Percentiles rank a stretch among this genome's conserved stretches.
Conservation (phyloP, 177 flowering plant species). For the Vitis hybrid region DNA sequence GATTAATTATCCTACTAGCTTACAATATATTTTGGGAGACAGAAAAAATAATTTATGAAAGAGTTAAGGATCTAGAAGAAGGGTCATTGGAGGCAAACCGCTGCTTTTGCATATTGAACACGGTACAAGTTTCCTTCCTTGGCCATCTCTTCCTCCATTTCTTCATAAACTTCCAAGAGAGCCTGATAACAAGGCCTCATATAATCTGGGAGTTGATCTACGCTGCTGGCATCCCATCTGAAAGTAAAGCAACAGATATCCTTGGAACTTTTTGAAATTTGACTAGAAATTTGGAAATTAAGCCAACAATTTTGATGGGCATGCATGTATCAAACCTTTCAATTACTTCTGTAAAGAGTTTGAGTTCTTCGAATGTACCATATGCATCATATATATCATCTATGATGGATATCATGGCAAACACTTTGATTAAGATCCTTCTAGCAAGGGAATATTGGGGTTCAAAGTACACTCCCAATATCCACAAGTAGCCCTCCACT, state of each 20-base stretch:
- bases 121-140: slow-evolving; percentile 6
- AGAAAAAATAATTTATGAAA: too few species aligned
- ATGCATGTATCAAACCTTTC: slow-evolving; percentile 16
- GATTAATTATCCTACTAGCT: too few species aligned
- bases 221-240: slow-evolving; percentile 27
- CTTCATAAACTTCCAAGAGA: slow-evolving; percentile 3
- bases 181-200: slow-evolving; percentile 2
- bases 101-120: slow-evolving; percentile 1
- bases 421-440: slow-evolving; percentile 8
- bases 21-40: too few species aligned
- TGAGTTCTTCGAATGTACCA: slow-evolving; percentile 24
- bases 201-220: slow-evolving; percentile 23
- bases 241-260: neutral
- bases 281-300: too few species aligned
- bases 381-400: slow-evolving; percentile 28
- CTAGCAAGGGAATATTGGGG: slow-evolving; percentile 13
- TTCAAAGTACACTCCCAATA: slow-evolving; percentile 15
- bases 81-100: neutral
- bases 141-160: neutral
- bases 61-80: too few species aligned
- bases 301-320: too few species aligned
- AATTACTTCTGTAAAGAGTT: slow-evolving; percentile 16
- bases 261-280: too few species aligned
- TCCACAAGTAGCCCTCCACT: slow-evolving; percentile 22
- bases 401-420: slow-evolving; percentile 7